Conservation (phyloP, 1,139 yeast genomes). For the Lodderomyces beijingensis region DNA sequence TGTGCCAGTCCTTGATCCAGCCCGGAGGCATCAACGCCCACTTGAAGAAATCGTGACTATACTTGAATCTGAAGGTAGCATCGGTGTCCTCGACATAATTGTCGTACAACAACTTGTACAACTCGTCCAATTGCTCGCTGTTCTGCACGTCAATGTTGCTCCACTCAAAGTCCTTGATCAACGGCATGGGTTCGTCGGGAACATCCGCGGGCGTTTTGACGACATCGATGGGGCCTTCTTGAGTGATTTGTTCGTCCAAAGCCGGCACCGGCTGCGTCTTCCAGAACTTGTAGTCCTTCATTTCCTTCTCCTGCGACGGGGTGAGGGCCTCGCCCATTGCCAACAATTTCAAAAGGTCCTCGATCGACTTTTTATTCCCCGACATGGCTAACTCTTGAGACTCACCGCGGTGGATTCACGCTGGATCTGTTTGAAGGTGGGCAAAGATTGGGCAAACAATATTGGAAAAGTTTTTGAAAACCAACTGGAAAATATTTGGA, state of each 20-base stretch:
- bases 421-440: too few relatives aligned
- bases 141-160: slow-evolving; percentile 65
- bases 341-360: slow-evolving; percentile 46
- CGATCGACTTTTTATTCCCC: slow-evolving; percentile 25
- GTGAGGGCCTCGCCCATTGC: slow-evolving; percentile 45
- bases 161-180: slow-evolving; percentile 86
- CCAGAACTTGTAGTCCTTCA: slow-evolving; percentile 96
- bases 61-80: slow-evolving; percentile 87
- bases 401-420: too few relatives aligned
- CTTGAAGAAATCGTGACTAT: slow-evolving; percentile 73
- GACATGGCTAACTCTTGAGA: too few relatives aligned
- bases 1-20: slow-evolving; percentile 84
- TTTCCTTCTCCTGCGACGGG: slow-evolving; percentile 54
- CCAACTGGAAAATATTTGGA: too few relatives aligned
- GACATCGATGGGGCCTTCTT: slow-evolving; percentile 82
- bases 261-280: slow-evolving; percentile 92
- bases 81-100: slow-evolving; percentile 95
- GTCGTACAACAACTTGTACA: slow-evolving; percentile 74
- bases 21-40: slow-evolving; percentile 98
- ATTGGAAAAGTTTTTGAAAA: too few relatives aligned
- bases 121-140: slow-evolving; percentile 59
- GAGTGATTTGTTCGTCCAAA: slow-evolving; percentile 57
- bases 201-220: slow-evolving; percentile 67
- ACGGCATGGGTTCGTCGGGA: slow-evolving; percentile 62
- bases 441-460: too few relatives aligned